These are phyloP conservation scores for Schizophyllum commune DNA, from an alignment of 1,284 basidiomycete genomes.

Conservation along the genomic window DNA sequence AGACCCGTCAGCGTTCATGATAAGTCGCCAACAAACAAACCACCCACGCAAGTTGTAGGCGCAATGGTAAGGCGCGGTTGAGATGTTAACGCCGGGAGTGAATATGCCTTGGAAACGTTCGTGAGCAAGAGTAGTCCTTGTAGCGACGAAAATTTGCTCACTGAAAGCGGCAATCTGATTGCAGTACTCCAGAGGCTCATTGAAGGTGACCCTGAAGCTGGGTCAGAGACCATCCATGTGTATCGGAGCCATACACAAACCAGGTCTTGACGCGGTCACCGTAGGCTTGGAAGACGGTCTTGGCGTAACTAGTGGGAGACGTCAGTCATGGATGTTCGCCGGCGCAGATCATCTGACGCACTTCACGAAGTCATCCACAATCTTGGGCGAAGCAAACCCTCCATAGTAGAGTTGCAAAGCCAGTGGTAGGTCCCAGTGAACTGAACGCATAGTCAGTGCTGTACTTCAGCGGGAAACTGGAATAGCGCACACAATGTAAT, in stretches of 20 bases:
- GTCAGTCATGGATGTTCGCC: not conserved
- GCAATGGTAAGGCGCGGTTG: constrained; percentile 34
- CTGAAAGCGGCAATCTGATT: constrained; percentile 33
- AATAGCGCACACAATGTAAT: constrained; percentile 34
- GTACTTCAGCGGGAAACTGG: not conserved
- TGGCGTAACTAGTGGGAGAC: constrained; percentile 29
- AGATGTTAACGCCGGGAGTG: constrained; percentile 31
- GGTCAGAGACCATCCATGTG: not conserved
- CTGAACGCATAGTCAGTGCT: constrained; percentile 14
- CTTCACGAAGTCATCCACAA: constrained; percentile 40
- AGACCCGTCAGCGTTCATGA: not conserved
- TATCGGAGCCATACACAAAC: constrained; percentile 14
- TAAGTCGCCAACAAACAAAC: not conserved
- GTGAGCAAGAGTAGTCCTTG: not conserved
- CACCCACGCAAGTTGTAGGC: constrained; percentile 33
- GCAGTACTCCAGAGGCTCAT: constrained; percentile 39
- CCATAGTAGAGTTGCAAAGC: constrained; percentile 38
- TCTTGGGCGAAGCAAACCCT: constrained; percentile 35
- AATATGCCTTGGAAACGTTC: constrained; percentile 22
- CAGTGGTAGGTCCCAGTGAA: constrained; percentile 42
- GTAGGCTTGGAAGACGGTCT: constrained; percentile 38
- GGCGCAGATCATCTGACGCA: constrained; percentile 13
- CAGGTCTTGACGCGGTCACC: constrained; percentile 41
- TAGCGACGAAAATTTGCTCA: constrained; percentile 12
- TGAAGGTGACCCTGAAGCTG: constrained; percentile 37